These are phyloP conservation scores for Monilinia polystroma DNA, from an alignment of 2,329 filamentous ascomycete genomes.

Conservation along the genomic window DNA sequence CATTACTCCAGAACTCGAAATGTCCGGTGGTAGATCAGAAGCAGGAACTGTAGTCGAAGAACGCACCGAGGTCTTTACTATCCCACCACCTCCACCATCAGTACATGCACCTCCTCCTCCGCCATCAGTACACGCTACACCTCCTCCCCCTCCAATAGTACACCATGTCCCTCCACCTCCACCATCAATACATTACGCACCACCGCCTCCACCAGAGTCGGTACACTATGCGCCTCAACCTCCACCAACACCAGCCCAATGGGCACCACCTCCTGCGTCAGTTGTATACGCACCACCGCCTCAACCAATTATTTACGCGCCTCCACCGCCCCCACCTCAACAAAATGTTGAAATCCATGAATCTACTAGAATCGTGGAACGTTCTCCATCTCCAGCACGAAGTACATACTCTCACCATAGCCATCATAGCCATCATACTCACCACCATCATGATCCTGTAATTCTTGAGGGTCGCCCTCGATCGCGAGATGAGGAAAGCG, in stretches of 20 bases:
- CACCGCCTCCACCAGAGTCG: slow-evolving; percentile 26
- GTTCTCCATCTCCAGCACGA: slow-evolving; percentile 28
- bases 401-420: slow-evolving; percentile 19
- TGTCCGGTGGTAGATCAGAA: slow-evolving; percentile 47
- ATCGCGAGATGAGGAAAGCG: slow-evolving; percentile 30
- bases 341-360: slow-evolving; percentile 46
- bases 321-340: slow-evolving; percentile 28
- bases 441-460: slow-evolving; percentile 43
- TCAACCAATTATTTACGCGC: slow-evolving; percentile 27
- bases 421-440: slow-evolving; percentile 15
- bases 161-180: slow-evolving; percentile 30
- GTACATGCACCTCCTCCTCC: slow-evolving; percentile 1
- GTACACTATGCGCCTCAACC: slow-evolving; percentile 21
- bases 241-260: slow-evolving; percentile 27
- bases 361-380: slow-evolving; percentile 46
- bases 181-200: slow-evolving; percentile 14
- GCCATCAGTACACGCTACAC: slow-evolving; percentile 20
- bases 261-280: slow-evolving; percentile 28
- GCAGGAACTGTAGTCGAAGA: slow-evolving; percentile 51
- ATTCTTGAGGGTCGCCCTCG: slow-evolving; percentile 44
- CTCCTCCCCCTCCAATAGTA: slow-evolving; percentile 32
- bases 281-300: slow-evolving; percentile 26
- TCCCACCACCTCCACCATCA: slow-evolving; percentile 34
- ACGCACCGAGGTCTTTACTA: slow-evolving; percentile 46
- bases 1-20: slow-evolving; percentile 34